These are phyloP conservation scores for Alternaria infectoria DNA, from an alignment of 2,329 filamentous ascomycete species.

Conservation along the genomic window DNA sequence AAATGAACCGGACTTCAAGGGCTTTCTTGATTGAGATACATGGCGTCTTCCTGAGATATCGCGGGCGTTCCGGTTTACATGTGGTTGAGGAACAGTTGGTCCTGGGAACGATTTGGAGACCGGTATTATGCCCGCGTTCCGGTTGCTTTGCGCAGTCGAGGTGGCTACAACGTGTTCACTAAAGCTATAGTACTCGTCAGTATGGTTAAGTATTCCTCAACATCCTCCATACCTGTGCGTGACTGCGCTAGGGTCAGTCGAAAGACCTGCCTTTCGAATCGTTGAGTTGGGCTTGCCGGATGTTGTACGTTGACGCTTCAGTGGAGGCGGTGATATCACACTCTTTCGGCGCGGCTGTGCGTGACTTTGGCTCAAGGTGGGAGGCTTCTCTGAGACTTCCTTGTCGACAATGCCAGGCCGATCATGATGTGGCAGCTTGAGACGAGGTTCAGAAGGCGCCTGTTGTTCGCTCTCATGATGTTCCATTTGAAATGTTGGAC, in stretches of 20 bases:
- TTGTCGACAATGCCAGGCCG: background rate
- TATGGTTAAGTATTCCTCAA: background rate
- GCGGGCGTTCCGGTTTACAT: background rate
- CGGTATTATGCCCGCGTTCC: background rate
- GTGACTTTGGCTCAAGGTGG: background rate
- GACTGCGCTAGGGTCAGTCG: background rate
- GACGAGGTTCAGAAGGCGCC: background rate
- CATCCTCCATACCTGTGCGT: slow-evolving; percentile 12
- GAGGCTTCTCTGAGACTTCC: background rate
- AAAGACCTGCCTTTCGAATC: background rate
- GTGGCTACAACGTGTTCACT: background rate
- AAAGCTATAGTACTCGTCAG: background rate
- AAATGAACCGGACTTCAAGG: slow-evolving; percentile 2
- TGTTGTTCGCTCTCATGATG: background rate
- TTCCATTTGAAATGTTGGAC: slow-evolving; percentile 2
- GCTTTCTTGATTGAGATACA: slow-evolving; percentile 15
- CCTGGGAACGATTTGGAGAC: background rate
- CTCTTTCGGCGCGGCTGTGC: background rate
- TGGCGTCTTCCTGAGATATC: background rate
- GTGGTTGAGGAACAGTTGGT: background rate
- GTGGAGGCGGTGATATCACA: slow-evolving; percentile 32
- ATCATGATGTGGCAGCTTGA: background rate
- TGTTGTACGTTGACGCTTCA: slow-evolving; percentile 26
- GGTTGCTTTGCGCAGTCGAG: background rate
- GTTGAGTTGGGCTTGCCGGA: background rate